phyloP scores from a whole-genome alignment of 2,329 filamentous ascomycete species.

The Apiospora rasikravindrae region DNA sequence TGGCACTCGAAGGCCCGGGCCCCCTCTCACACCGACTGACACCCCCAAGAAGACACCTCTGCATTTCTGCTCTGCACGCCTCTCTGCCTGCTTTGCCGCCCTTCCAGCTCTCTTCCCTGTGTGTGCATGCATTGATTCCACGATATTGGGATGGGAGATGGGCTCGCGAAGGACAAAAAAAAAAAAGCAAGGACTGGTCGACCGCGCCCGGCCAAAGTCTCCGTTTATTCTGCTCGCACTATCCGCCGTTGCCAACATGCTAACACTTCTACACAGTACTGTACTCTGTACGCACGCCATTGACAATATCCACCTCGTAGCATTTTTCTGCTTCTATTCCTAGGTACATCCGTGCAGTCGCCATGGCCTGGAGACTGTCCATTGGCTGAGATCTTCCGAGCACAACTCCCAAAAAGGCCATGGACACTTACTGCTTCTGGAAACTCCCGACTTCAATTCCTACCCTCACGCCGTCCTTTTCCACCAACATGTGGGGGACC shows the following conservation, averaged over 20 bases:
- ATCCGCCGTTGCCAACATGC: background rate
- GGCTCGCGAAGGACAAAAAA: background rate
- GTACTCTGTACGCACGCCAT: background rate
- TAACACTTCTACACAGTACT: background rate
- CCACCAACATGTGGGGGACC: background rate
- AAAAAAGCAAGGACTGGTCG: background rate
- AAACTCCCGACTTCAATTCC: background rate
- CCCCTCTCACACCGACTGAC: background rate
- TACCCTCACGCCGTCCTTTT: background rate
- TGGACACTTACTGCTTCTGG: slow-evolving; percentile 5
- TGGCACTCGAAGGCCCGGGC: slow-evolving; percentile 27
- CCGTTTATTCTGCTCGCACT: slow-evolving; percentile 6
- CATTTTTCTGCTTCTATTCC: slow-evolving; percentile 16
- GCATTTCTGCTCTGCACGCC: slow-evolving; percentile 1
- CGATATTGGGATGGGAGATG: slow-evolving; percentile 9
- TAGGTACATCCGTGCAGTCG: slow-evolving; percentile 9
- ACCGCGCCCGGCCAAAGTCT: background rate
- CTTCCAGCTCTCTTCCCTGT: background rate
- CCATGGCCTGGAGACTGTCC: background rate
- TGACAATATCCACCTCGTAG: slow-evolving; percentile 1
- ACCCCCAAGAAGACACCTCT: background rate
- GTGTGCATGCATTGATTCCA: slow-evolving; percentile 8
- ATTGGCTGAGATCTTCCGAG: slow-evolving; percentile 3
- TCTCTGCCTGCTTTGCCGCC: background rate
- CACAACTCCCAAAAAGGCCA: background rate